Evolutionary conservation across 2,329 filamentous ascomycete species (phyloP).

Genomic region (Penicillium janthinellum): DNA sequence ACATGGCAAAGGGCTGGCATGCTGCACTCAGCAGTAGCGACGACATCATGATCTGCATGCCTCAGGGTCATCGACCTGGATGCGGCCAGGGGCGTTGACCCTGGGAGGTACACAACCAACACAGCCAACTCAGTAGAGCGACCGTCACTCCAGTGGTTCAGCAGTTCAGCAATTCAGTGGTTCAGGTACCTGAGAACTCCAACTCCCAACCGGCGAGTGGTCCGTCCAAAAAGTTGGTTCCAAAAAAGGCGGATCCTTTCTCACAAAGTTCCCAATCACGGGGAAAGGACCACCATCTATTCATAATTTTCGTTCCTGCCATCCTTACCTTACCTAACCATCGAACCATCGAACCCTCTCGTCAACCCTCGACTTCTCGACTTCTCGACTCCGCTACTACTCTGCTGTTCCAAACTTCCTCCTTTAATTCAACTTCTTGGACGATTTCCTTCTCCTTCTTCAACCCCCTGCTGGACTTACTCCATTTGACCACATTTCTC

Average conservation of each 20-base stretch:
- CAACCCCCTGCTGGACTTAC: not conserved
- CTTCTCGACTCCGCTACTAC: slow-evolving; percentile 6
- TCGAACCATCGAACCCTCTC: not conserved
- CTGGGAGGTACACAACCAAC: not conserved
- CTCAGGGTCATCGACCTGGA: slow-evolving; percentile 18
- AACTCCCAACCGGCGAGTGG: not conserved
- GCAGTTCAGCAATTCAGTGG: not conserved
- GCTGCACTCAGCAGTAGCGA: slow-evolving; percentile 3
- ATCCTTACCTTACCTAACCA: slow-evolving; percentile 1
- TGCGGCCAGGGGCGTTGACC: slow-evolving; percentile 23
- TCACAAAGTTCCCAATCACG: slow-evolving; percentile 10
- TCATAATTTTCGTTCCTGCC: slow-evolving; percentile 12
- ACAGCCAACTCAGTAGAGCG: not conserved
- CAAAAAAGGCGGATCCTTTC: slow-evolving; percentile 2
- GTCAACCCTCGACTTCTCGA: not conserved
- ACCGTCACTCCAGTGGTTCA: not conserved
- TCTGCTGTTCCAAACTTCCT: slow-evolving; percentile 15
- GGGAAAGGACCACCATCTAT: slow-evolving; percentile 13
- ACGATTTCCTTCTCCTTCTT: slow-evolving; percentile 8
- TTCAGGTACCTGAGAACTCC: not conserved
- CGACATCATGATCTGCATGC: slow-evolving; percentile 33
- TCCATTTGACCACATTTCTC: slow-evolving; percentile 1
- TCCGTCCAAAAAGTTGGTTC: not conserved
- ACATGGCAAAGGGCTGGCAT: slow-evolving; percentile 7
- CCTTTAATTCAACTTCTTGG: slow-evolving; percentile 8